These are phyloP conservation scores for Sporothrix pseudoabietina DNA, from an alignment of 2,329 filamentous ascomycete genomes.

Conservation along the genomic window DNA sequence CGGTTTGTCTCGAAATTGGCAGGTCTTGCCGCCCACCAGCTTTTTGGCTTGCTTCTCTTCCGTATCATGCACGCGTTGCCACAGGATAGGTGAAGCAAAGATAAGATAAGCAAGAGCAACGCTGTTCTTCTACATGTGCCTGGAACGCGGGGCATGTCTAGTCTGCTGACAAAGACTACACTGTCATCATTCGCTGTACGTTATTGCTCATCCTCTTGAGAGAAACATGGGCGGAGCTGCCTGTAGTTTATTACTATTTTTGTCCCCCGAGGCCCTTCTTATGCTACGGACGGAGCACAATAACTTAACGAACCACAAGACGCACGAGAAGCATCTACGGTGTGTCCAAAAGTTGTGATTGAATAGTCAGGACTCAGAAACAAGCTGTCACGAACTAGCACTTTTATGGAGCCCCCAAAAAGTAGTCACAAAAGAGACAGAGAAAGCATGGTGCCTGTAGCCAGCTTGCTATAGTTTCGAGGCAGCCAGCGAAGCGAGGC, in stretches of 20 bases:
- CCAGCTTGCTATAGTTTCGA: no score
- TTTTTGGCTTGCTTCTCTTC: not conserved
- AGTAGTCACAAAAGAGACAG: no score
- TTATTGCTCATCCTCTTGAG: no score
- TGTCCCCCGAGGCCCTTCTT: no score
- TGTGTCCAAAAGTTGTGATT: not conserved
- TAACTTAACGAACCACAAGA: not conserved
- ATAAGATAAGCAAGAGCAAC: constrained; percentile 16
- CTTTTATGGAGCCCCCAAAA: no score
- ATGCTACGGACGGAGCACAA: not conserved
- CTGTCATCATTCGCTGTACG: no score
- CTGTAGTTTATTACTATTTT: not conserved
- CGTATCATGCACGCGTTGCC: not conserved
- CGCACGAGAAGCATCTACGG: not conserved
- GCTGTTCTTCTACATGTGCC: not conserved
- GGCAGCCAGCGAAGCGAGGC: no score
- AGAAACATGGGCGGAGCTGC: not conserved
- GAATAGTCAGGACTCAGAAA: no score
- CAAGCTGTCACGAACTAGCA: no score
- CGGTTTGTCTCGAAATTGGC: not conserved
- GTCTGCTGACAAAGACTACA: not conserved
- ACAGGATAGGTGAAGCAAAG: not conserved
- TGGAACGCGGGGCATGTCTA: not conserved
- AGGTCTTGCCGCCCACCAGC: not conserved
- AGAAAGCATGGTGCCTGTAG: no score